Conservation (phyloP, 2,329 filamentous ascomycete genomes). For the Bipolaris gigantea region DNA sequence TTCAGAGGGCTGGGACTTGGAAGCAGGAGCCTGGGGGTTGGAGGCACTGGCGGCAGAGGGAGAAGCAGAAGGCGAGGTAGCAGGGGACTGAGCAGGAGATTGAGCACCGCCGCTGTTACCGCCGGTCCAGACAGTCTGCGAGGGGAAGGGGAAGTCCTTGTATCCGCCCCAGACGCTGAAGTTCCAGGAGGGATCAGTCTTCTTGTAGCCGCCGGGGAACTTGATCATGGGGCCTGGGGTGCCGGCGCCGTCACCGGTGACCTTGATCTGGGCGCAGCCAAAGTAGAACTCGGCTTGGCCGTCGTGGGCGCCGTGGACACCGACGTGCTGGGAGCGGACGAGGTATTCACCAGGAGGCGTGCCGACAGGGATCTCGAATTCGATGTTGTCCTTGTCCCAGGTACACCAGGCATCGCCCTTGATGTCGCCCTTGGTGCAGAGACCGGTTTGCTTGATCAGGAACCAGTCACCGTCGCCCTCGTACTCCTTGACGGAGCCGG, state of each 20-base stretch:
- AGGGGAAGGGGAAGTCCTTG: conserved; percentile 25
- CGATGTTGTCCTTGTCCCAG: conserved; percentile 20
- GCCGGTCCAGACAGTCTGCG: conserved; percentile 21
- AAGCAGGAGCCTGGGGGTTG: not conserved
- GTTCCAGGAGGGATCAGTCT: conserved; percentile 25
- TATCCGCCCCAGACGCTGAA: conserved; percentile 24
- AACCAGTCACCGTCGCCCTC: conserved; percentile 34
- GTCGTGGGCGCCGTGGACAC: conserved; percentile 41
- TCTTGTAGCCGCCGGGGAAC: conserved; percentile 47
- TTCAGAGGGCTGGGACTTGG: not conserved
- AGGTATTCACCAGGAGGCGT: conserved; percentile 49
- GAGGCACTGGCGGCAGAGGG: not conserved
- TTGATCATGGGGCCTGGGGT: conserved; percentile 34
- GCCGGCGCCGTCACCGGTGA: conserved; percentile 40
- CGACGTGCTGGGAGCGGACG: conserved; percentile 50
- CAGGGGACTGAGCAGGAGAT: not conserved
- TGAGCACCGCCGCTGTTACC: conserved; percentile 2
- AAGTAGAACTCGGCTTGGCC: conserved; percentile 47
- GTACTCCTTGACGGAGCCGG: conserved; percentile 19
- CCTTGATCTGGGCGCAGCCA: conserved; percentile 48
- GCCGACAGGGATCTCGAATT: conserved; percentile 42
- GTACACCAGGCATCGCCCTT: conserved; percentile 21
- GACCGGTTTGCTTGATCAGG: conserved; percentile 26
- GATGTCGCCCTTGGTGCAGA: conserved; percentile 15
- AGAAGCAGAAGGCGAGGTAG: not conserved